These are phyloP conservation scores for Cicer judaicum DNA, from an alignment of 306 rosid species.

Conservation along the genomic window DNA sequence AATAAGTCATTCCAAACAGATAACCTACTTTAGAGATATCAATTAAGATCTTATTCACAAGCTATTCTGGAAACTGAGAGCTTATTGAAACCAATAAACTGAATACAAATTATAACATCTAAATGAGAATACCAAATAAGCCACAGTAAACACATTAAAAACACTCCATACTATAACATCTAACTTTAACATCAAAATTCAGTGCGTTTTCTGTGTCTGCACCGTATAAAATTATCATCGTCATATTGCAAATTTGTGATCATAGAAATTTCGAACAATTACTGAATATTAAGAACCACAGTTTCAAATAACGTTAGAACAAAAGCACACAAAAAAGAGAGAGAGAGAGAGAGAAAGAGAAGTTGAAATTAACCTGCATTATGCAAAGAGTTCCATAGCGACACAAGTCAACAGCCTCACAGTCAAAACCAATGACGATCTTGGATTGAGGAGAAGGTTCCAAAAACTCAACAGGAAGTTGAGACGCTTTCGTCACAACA, in stretches of 20 bases:
- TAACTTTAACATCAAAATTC: background rate
- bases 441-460: constrained; percentile 66
- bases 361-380: constrained; percentile 69
- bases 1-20: too few relatives aligned
- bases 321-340: background rate
- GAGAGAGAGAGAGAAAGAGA: too few relatives aligned
- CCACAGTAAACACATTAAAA: background rate
- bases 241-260: background rate
- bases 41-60: background rate
- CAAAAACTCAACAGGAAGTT: constrained; percentile 81
- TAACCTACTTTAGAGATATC: background rate
- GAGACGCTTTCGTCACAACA: constrained; percentile 72
- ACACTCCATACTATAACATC: background rate
- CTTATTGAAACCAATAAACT: background rate
- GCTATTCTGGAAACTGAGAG: background rate
- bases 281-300: background rate
- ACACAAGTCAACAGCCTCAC: constrained; percentile 92
- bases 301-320: background rate
- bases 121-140: background rate
- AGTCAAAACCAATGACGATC: constrained; percentile 80
- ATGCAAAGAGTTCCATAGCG: constrained; percentile 81
- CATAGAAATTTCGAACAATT: background rate
- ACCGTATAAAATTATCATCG: background rate
- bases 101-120: background rate
- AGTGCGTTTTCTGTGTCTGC: background rate